Conservation (phyloP, 192 early-diverging fungal species). For the Diversispora epigaea region DNA sequence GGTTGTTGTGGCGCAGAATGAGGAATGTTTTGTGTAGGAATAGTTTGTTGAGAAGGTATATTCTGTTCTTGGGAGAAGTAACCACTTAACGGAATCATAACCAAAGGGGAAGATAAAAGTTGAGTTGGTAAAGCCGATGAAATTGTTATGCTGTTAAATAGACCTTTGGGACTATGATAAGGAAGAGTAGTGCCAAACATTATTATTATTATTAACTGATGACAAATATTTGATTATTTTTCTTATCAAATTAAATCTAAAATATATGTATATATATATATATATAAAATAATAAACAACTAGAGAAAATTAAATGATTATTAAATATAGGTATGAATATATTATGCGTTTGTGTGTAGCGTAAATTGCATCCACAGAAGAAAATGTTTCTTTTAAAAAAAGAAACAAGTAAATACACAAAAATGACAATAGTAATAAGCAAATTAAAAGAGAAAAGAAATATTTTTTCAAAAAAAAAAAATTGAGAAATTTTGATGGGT, state of each 20-base stretch:
- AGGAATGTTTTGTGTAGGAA: neutral
- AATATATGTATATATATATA: neutral
- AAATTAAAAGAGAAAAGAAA: too few species aligned
- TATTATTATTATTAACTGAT: neutral
- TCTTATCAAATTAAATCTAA: neutral
- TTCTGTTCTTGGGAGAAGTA: constrained; percentile 3
- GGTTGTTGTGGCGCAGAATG: neutral
- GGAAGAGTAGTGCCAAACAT: constrained; percentile 24
- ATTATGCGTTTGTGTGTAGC: too few species aligned
- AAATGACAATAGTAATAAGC: too few species aligned
- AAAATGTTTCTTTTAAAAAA: too few species aligned
- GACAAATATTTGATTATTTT: neutral
- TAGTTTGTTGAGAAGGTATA: neutral
- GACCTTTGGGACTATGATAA: constrained; percentile 17
- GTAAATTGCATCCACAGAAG: too few species aligned
- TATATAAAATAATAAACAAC: neutral
- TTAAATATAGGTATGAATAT: too few species aligned
- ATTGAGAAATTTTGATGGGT: too few species aligned
- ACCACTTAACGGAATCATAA: neutral
- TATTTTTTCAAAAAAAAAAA: too few species aligned
- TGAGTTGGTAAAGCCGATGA: constrained; percentile 5
- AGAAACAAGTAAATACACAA: too few species aligned
- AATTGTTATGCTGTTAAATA: constrained; percentile 2
- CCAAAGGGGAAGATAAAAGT: neutral
- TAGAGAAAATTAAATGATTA: too few species aligned